phyloP scores from a whole-genome alignment of 1,284 basidiomycete species.

The Cutaneotrichosporon mucoides region DNA sequence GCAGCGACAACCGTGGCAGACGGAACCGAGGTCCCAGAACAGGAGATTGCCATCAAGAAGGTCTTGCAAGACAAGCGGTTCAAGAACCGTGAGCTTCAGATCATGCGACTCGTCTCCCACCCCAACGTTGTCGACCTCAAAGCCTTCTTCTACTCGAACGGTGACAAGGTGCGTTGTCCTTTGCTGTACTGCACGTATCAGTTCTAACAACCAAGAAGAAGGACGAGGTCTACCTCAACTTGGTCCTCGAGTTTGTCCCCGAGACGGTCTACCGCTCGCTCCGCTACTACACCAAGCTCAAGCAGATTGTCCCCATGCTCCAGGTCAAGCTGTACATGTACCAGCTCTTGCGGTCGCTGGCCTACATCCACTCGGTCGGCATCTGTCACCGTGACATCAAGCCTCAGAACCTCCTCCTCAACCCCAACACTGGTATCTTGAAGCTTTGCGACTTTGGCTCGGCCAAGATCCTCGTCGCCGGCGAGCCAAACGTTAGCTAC shows the following conservation, averaged over 20 bases:
- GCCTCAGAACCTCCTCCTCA: conserved; percentile 95
- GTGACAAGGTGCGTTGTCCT: conserved; percentile 75
- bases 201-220: conserved; percentile 54
- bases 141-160: conserved; percentile 98
- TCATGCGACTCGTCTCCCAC: conserved; percentile 96
- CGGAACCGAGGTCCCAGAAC: conserved; percentile 60
- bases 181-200: neutral
- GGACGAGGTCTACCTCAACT: conserved; percentile 99
- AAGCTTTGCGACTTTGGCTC: conserved; percentile 99
- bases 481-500: conserved; percentile 98
- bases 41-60: conserved; percentile 98
- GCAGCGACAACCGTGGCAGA: conserved; percentile 39
- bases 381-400: conserved; percentile 98
- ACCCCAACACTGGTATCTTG: conserved; percentile 91
- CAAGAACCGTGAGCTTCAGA: conserved; percentile 99
- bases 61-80: conserved; percentile 99
- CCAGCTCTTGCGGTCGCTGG: conserved; percentile 68
- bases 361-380: conserved; percentile 45
- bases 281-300: conserved; percentile 98
- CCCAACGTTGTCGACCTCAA: conserved; percentile 97
- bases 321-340: conserved; percentile 76
- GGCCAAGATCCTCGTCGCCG: conserved; percentile 95
- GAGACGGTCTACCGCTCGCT: conserved; percentile 99
- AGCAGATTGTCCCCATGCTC: conserved; percentile 99
- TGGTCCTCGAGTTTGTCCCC: conserved; percentile 98